These are phyloP conservation scores for Triticum turgidum DNA, from an alignment of 176 grass and related monocot species.

Conservation along the genomic window DNA sequence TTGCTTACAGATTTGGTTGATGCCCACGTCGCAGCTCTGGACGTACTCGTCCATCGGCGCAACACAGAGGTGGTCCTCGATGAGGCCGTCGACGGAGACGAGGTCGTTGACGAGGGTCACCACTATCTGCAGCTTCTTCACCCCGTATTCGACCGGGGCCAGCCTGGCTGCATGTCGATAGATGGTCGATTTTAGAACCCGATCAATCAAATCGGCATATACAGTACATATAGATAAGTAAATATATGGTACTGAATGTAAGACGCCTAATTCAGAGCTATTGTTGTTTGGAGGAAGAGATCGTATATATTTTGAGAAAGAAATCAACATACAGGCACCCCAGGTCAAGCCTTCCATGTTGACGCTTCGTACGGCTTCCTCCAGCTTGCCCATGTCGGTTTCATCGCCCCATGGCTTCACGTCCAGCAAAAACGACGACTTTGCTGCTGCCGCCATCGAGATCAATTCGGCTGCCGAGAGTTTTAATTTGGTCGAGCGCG, in stretches of 20 bases:
- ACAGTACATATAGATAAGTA: too few relatives aligned
- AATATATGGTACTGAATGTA: too few relatives aligned
- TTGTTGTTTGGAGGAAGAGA: neutral
- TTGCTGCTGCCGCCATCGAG: neutral
- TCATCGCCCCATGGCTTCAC: neutral
- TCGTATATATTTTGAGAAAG: neutral
- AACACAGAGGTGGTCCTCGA: neutral
- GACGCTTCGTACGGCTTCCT: neutral
- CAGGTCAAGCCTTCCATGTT: neutral
- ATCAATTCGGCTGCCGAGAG: neutral
- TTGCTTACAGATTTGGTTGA: neutral
- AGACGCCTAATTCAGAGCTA: neutral
- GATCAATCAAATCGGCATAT: too few relatives aligned
- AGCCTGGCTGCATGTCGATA: neutral
- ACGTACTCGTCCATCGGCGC: neutral
- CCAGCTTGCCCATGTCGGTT: neutral
- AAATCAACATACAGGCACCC: neutral
- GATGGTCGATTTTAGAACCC: neutral
- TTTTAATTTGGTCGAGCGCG: too few relatives aligned
- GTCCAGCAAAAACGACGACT: neutral
- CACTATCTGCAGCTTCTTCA: neutral
- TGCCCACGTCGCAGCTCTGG: neutral
- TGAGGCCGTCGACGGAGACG: neutral
- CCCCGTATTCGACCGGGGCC: neutral
- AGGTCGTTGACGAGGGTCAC: neutral